A percentile compares a stretch with the other conserved stretches of the same genome.
Conservation (phyloP, 768 basidiomycete species). For the Tulasnella sp. region DNA sequence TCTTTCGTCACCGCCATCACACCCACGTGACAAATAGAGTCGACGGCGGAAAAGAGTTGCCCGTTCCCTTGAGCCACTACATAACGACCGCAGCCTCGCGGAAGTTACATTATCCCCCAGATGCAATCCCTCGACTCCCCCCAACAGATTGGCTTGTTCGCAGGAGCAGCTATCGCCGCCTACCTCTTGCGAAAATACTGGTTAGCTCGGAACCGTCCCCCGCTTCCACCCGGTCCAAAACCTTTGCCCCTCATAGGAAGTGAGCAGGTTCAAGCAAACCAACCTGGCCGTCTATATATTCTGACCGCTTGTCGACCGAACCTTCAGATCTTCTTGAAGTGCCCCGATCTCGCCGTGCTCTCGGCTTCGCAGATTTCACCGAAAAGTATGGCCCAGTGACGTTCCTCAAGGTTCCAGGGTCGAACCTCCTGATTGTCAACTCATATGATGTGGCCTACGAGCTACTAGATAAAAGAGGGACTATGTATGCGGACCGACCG, state of each 20-base stretch:
- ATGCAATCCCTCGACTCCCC: background rate
- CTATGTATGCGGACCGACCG: constrained; percentile 28
- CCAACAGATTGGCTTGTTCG: background rate
- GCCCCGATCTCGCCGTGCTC: background rate
- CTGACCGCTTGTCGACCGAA: too few relatives aligned
- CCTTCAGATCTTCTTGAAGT: background rate
- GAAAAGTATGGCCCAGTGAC: constrained; percentile 16
- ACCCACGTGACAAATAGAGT: too few relatives aligned
- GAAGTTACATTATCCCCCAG: too few relatives aligned
- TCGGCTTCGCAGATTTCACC: background rate
- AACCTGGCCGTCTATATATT: background rate
- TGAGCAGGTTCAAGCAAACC: background rate
- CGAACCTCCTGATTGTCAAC: constrained; percentile 20
- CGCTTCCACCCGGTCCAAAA: background rate
- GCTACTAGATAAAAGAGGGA: constrained; percentile 28
- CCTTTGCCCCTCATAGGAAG: background rate
- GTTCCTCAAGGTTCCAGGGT: constrained; percentile 4
- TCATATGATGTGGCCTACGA: constrained; percentile 22
- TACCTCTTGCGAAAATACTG: background rate
- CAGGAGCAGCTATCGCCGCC: background rate
- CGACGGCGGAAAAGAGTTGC: too few relatives aligned
- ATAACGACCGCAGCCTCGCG: too few relatives aligned
- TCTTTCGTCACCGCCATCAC: too few relatives aligned
- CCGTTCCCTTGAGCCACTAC: too few relatives aligned
- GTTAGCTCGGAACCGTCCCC: background rate